phyloP scores from a whole-genome alignment of 2,329 filamentous ascomycete genomes.

The Alternaria metachromatica region DNA sequence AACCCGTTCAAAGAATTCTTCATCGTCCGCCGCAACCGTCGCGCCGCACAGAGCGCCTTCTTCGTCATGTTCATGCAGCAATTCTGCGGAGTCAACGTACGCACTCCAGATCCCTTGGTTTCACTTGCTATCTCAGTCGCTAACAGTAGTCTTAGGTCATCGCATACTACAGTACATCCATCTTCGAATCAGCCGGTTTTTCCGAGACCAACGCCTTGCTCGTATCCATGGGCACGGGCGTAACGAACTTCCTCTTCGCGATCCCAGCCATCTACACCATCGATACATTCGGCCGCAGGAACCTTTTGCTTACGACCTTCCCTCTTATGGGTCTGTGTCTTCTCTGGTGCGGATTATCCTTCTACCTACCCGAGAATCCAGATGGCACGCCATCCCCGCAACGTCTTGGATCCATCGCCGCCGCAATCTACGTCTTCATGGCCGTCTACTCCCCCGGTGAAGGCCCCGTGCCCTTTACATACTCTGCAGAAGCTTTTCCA shows the following conservation, averaged over 20 bases:
- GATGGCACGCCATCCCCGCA: slow-evolving; percentile 19
- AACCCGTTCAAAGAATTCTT: slow-evolving; percentile 45
- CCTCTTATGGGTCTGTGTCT: slow-evolving; percentile 55
- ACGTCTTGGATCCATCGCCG: slow-evolving; percentile 45
- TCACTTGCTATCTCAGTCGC: neutral
- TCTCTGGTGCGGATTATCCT: slow-evolving; percentile 37
- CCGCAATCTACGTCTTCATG: slow-evolving; percentile 45
- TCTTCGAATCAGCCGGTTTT: slow-evolving; percentile 46
- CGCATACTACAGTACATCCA: slow-evolving; percentile 37
- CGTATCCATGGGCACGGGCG: slow-evolving; percentile 53
- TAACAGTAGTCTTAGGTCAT: slow-evolving; percentile 21
- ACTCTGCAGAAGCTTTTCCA: slow-evolving; percentile 54
- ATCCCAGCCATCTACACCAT: slow-evolving; percentile 55
- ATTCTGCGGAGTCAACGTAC: slow-evolving; percentile 38
- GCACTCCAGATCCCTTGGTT: neutral
- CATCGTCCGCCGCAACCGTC: slow-evolving; percentile 40
- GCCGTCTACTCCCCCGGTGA: slow-evolving; percentile 50
- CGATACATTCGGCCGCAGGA: slow-evolving; percentile 53
- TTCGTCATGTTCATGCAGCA: slow-evolving; percentile 49
- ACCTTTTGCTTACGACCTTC: slow-evolving; percentile 55
- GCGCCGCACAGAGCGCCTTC: slow-evolving; percentile 41
- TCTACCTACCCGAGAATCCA: slow-evolving; percentile 29
- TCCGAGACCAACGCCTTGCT: slow-evolving; percentile 45
- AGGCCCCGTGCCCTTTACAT: slow-evolving; percentile 45
- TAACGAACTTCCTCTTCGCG: slow-evolving; percentile 55